Evolutionary conservation across 2,329 filamentous ascomycete genomes (phyloP).

Genomic region (Pestalotiopsis sp.): DNA sequence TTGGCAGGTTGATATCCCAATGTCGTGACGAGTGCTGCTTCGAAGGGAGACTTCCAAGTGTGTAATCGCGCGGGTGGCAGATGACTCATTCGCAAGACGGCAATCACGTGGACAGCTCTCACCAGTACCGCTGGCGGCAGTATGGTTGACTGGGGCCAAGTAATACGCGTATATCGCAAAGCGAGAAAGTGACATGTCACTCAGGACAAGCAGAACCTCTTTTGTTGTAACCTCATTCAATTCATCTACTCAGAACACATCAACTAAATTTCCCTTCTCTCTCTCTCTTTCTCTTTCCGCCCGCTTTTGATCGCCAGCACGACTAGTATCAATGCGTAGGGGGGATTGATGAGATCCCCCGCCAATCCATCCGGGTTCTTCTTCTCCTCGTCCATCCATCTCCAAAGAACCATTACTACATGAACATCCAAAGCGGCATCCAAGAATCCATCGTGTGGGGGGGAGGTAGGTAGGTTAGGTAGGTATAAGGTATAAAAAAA

Average conservation of each 20-base stretch:
- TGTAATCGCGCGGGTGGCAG: background rate
- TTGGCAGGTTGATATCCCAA: background rate
- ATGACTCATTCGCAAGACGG: background rate
- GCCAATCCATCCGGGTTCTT: background rate
- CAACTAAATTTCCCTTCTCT: background rate
- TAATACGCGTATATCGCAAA: no score
- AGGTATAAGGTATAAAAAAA: background rate
- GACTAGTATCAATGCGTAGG: background rate
- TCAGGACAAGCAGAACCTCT: background rate
- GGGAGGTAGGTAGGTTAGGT: background rate
- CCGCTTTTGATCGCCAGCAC: background rate
- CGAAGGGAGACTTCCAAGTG: background rate
- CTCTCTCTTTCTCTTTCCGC: background rate
- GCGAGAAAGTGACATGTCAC: background rate
- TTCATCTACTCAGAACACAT: conserved; percentile 8
- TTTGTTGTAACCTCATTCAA: conserved; percentile 9
- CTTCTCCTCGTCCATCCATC: background rate
- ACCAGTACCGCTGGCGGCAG: background rate
- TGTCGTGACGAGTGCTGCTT: background rate
- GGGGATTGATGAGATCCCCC: background rate
- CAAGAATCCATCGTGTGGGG: background rate
- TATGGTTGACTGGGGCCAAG: no score
- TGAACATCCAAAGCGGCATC: background rate
- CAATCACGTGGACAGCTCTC: background rate
- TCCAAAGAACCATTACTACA: background rate